These are phyloP conservation scores for Aspergillus viridinutans DNA, from an alignment of 2,329 filamentous ascomycete genomes.

Conservation along the genomic window DNA sequence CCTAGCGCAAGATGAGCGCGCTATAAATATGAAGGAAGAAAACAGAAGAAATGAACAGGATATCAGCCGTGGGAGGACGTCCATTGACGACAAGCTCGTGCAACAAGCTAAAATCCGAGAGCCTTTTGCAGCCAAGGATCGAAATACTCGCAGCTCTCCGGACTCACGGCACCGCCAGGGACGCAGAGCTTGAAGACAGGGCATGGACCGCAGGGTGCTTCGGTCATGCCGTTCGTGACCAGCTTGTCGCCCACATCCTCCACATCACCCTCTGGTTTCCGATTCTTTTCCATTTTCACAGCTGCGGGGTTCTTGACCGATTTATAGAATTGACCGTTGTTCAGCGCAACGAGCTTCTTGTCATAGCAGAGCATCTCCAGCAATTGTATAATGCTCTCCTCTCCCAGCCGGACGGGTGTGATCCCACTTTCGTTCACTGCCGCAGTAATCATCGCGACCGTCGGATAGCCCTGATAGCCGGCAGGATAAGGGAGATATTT, in stretches of 20 bases:
- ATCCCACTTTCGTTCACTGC: conserved; percentile 66
- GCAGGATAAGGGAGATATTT: conserved; percentile 52
- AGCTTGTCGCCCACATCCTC: conserved; percentile 38
- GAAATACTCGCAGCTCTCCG: conserved; percentile 88
- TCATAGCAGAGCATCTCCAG: conserved; percentile 88
- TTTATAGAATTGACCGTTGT: conserved; percentile 49
- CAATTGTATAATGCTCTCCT: conserved; percentile 77
- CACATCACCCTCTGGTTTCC: conserved; percentile 26
- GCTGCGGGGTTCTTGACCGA: conserved; percentile 39
- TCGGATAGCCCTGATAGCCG: conserved; percentile 75
- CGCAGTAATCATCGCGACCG: conserved; percentile 69
- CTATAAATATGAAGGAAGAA: conserved; percentile 9
- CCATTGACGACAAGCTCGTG: neutral
- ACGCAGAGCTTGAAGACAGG: conserved; percentile 91
- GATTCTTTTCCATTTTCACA: conserved; percentile 31
- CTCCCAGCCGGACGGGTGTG: conserved; percentile 64
- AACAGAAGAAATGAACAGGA: conserved; percentile 6
- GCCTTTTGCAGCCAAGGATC: conserved; percentile 66
- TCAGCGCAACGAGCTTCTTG: conserved; percentile 66
- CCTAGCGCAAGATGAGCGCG: conserved; percentile 8
- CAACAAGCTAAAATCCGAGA: conserved; percentile 29
- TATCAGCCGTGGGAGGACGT: neutral
- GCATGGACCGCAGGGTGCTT: conserved; percentile 85
- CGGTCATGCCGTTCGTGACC: conserved; percentile 72
- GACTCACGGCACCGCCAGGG: conserved; percentile 84